phyloP scores from a whole-genome alignment of 1,139 yeast species.

The Blastobotrys arbuscula region DNA sequence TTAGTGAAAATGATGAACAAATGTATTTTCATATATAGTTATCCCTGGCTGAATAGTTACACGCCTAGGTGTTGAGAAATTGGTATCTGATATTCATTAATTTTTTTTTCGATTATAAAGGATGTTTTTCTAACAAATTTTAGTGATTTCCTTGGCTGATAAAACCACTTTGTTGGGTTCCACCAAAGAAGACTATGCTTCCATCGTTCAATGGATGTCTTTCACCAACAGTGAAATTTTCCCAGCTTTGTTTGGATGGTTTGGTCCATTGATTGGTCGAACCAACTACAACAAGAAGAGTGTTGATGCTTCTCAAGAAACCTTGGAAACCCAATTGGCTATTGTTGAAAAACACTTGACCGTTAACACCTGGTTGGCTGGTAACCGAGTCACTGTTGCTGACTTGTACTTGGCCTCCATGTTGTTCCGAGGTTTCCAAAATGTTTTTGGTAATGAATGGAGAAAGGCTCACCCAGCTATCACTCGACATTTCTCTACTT shows the following conservation, averaged over 20 bases:
- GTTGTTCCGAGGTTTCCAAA: conserved; percentile 59
- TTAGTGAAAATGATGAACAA: conserved; percentile 47
- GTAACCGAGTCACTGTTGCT: conserved; percentile 83
- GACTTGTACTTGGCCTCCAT: conserved; percentile 64
- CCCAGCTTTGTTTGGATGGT: conserved; percentile 37
- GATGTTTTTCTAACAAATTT: not conserved
- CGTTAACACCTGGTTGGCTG: conserved; percentile 80
- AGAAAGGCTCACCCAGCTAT: conserved; percentile 66
- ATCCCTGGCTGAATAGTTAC: conserved; percentile 79
- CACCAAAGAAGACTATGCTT: conserved; percentile 61
- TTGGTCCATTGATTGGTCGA: conserved; percentile 45
- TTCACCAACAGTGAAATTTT: conserved; percentile 67
- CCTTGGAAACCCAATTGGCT: conserved; percentile 40
- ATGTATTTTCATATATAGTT: conserved; percentile 49
- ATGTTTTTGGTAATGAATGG: conserved; percentile 72
- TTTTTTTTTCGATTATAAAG: not conserved
- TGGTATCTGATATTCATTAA: conserved; percentile 17
- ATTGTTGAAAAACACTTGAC: conserved; percentile 39
- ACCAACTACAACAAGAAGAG: conserved; percentile 75
- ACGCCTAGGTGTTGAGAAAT: conserved; percentile 56
- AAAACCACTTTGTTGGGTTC: conserved; percentile 51
- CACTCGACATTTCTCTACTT: conserved; percentile 83
- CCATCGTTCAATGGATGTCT: conserved; percentile 77
- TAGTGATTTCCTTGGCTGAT: conserved; percentile 31
- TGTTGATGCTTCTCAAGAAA: conserved; percentile 50